Evolutionary conservation across 1,284 basidiomycete species (phyloP), one percentile per base, ranked within the genome.

Genomic region (Ustilago nuda): DNA sequence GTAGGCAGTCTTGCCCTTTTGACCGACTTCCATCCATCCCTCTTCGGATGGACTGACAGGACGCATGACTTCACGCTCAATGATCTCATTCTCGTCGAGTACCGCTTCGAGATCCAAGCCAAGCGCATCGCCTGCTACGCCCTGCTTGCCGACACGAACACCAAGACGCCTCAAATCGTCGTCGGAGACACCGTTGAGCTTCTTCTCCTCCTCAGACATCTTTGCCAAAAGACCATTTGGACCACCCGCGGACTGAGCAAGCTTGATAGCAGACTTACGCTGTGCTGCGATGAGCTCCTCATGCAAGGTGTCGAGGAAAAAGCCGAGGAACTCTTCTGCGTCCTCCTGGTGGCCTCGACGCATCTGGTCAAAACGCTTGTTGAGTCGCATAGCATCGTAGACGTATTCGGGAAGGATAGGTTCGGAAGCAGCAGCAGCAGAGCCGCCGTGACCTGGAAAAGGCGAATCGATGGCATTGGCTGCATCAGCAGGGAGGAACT

Each of bases 261-360:
- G 72, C 37, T 83, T 80, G 59, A 80, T 65, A 50, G 85, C 80
- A 13, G 80, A 78, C 30, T 79, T 66, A 23, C 89, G 87, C 50
- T 90, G 87, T 6, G 95, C 88, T 1, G 89, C 89, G 4, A 94
- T 87, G 15, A 98, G 87, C 87, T 99, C 96, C 83, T 99, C 96
- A 86, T 98, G 95, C 3, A 99, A 88, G 0, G 94, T 94, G 85
- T 98, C 95, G 51, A 98, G 89, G 87, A 94, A 95, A 87, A 98
- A 97, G 9, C 96, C 95, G n/a, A 98, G 89, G 87, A 98, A 99
- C 87, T 99, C 96, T 86, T 99, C 95, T 0, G 96, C 96, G 72
- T 99, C 96, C 87, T 99, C 96, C 87, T 99, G 96, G 75, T 95
- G 93, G 0, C 95, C 95, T 37, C 93, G 91, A 89, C 94, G 76